phyloP scores from a whole-genome alignment of 2,329 filamentous ascomycete genomes.

The Neopestalotiopsis sp. region DNA sequence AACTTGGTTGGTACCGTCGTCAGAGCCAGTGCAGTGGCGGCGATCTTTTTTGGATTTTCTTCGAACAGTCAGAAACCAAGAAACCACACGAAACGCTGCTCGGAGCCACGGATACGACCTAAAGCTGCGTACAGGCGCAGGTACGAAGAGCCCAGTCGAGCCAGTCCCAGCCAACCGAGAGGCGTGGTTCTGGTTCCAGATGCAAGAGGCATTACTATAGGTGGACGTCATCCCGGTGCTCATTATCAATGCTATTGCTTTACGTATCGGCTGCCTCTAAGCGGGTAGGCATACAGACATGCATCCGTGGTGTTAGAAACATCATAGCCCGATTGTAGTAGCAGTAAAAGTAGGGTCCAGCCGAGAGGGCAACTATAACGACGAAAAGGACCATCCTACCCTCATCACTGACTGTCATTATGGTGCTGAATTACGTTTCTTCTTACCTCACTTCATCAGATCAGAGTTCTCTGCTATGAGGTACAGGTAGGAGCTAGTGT shows the following conservation, averaged over 20 bases:
- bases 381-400: neutral
- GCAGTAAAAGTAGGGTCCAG: neutral
- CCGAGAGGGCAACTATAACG: neutral
- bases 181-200: slow-evolving; percentile 4
- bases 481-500: neutral
- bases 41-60: neutral
- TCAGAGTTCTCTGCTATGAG: neutral
- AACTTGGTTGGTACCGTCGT: neutral
- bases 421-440: neutral
- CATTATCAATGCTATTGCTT: slow-evolving; percentile 17
- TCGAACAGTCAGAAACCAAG: neutral
- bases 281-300: neutral
- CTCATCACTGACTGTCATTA: neutral
- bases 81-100: slow-evolving; percentile 15
- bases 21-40: neutral
- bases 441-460: neutral
- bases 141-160: neutral
- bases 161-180: no score
- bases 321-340: neutral
- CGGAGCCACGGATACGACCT: neutral
- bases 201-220: slow-evolving; percentile 10
- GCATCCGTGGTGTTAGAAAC: neutral
- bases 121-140: neutral
- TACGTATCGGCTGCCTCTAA: slow-evolving; percentile 15
- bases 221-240: slow-evolving; percentile 3